These are phyloP conservation scores for Mycena galericulata DNA, from an alignment of 768 basidiomycete species.

Conservation along the genomic window DNA sequence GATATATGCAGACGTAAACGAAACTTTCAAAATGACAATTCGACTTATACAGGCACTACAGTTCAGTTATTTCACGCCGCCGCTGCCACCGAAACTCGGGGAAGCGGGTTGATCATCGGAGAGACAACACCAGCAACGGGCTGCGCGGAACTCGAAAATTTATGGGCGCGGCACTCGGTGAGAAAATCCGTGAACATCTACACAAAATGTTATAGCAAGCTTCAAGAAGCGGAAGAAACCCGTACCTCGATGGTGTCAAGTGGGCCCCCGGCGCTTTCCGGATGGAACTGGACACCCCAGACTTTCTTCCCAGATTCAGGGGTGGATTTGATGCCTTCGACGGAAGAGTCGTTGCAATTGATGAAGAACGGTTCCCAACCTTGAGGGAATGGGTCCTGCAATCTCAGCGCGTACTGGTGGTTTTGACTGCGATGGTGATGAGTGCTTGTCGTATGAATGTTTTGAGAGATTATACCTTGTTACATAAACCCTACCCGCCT, in stretches of 20 bases:
- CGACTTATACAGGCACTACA: neutral
- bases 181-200: slow-evolving; percentile 97
- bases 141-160: slow-evolving; percentile 46
- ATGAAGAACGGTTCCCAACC: slow-evolving; percentile 99
- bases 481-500: slow-evolving; percentile 96
- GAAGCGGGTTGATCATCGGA: slow-evolving; percentile 39
- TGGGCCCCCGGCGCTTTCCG: slow-evolving; percentile 98
- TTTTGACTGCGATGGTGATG: slow-evolving; percentile 74
- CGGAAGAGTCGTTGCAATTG: slow-evolving; percentile 99
- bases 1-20: too few relatives aligned
- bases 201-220: neutral
- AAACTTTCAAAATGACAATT: too few relatives aligned
- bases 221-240: slow-evolving; percentile 18
- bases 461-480: slow-evolving; percentile 70
- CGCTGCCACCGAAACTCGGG: slow-evolving; percentile 46
- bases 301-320: slow-evolving; percentile 87
- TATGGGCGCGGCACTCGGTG: slow-evolving; percentile 77
- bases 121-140: slow-evolving; percentile 39
- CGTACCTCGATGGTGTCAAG: slow-evolving; percentile 96
- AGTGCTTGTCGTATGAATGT: slow-evolving; percentile 11
- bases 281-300: slow-evolving; percentile 99
- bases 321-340: slow-evolving; percentile 98
- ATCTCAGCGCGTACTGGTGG: slow-evolving; percentile 96
- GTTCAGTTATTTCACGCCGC: slow-evolving; percentile 34
- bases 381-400: slow-evolving; percentile 94